Base-by-base conservation (phyloP, 2,329 filamentous ascomycete species). In the Cordyceps javanica region DNA sequence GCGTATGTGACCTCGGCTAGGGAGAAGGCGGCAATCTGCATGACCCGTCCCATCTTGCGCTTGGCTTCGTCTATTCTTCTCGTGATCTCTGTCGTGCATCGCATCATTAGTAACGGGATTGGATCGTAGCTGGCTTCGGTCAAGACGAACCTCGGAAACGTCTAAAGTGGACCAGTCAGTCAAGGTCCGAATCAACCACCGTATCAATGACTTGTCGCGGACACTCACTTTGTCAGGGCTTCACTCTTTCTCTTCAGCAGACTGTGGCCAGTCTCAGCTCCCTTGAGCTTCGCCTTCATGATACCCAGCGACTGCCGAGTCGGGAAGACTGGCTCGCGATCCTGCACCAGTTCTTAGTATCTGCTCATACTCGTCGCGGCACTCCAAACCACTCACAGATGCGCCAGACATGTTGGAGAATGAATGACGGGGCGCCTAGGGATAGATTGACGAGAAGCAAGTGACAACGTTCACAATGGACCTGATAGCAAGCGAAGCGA, bases 241-340 rank as follows among this genome's bases (percentile, higher is more conserved):
- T 99, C 94, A 73, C 92, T 97, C 81, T 99, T 99, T 69, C 94
- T 83, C 81, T 99, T 99, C 62, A 99, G 79, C 71, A 99, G 79
- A 73, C 89, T 96, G 77, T 99, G 93, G 50, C 94, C 94, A 46
- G 85, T 91, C 73, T 93, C 88, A 57, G 89, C 89, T 61, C 89
- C 93, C 80, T 97, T 97, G 70, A 99, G 86, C 81, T 99, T 99
- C 64, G 88, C 86, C 77, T 97, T 97, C 93, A 99, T 99, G 70
- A 95, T 76, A 63, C 91, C 92, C 76, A 99, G 81, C 73, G 91
- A 96, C 80, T 99, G 94, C 69, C 94, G 90, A 71, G 94, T 99
- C 68, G 94, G 90, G 77, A 99, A 99, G 76, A 99, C 93, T 69
- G 92, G 83, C 77, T 99, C 94, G 73, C 94, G 86, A 73, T 93